Evolutionary conservation across 495 filamentous ascomycete species (phyloP), one percentile per base, ranked within the genome.

Genomic region (Elaphomyces granulatus): DNA sequence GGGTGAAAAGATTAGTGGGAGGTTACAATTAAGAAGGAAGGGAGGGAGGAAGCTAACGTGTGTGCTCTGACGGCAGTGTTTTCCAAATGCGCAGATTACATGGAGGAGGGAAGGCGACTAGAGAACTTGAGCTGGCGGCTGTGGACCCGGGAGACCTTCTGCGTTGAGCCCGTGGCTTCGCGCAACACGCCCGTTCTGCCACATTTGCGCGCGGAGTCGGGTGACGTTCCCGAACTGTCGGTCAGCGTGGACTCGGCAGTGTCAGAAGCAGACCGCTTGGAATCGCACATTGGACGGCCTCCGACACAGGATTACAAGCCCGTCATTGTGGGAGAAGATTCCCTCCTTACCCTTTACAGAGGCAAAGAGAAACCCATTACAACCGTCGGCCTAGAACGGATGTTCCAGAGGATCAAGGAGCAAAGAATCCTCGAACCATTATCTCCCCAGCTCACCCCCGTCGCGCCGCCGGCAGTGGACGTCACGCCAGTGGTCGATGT

Each of bases 111-210:
- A 16, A 76, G 85, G 51, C 71, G 90, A 52, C 67, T 95, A 43
- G 92, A 96, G 55, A 99, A 99, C 61, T 56, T 99, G 20, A 88
- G 81, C 50, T 99, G 90, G 90, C 70, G 90, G 43, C 64, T 99
- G 45, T 99, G 87, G 88, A 92, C 82, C 46, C 75, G 86, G 37
- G 92, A 96, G 55, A 94, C 87, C 7, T 90, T 99, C 47, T 96
- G 90, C 63, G 92, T 87, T 59, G 83, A 87, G 21, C 72, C 70
- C n/a, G 61, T 72, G 42, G 70, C 66, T 44, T 60, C 69, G 20
- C 61, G 56, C 43, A 43, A 62, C 44, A 57, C 64, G 34, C 59
- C 70, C 9, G 57, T 63, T 16, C 52, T 61, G 43, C 61, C 52
- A 40, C 61, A 59, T 15, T 52, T 57, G 20, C 71, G 56, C 42